Evolutionary conservation across 1,284 basidiomycete species (phyloP).

Genomic region (Apiotrichum veenhuisii): DNA sequence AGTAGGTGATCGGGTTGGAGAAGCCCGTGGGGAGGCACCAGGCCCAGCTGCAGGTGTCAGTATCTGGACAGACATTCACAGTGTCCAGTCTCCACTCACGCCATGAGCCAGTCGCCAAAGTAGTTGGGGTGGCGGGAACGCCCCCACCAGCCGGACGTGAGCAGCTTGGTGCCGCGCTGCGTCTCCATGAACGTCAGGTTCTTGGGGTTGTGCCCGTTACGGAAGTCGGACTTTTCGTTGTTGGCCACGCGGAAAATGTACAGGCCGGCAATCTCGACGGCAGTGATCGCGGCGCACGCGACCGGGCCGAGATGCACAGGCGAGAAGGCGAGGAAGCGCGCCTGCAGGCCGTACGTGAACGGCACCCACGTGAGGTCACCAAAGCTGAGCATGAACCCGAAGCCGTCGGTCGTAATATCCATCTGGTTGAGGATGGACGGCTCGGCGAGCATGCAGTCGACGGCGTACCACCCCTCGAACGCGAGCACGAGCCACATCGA

Average conservation of each 20-base stretch:
- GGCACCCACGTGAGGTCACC: constrained; percentile 95
- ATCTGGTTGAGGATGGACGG: constrained; percentile 85
- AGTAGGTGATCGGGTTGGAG: constrained; percentile 89
- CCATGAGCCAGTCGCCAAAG: constrained; percentile 57
- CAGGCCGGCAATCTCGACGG: constrained; percentile 72
- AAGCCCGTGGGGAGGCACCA: constrained; percentile 96
- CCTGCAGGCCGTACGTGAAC: constrained; percentile 90
- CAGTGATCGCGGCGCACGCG: constrained; percentile 61
- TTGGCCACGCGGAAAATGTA: constrained; percentile 89
- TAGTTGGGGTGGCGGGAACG: constrained; percentile 90
- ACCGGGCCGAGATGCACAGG: constrained; percentile 72
- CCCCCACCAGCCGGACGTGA: constrained; percentile 98
- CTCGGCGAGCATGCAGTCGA: constrained; percentile 57
- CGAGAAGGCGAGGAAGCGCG: constrained; percentile 85
- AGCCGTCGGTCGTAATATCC: constrained; percentile 97
- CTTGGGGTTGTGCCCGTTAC: constrained; percentile 90
- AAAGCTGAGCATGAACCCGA: constrained; percentile 96
- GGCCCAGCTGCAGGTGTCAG: constrained; percentile 20
- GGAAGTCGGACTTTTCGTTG: constrained; percentile 92
- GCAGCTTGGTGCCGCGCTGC: constrained; percentile 77
- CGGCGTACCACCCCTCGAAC: constrained; percentile 85
- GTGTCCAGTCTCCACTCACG: constrained; percentile 32
- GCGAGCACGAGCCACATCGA: constrained; percentile 84
- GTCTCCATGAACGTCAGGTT: constrained; percentile 82
- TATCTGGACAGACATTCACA: background rate